Evolutionary conservation across 805 yeast genomes (phyloP).

Genomic region (Candida vartiovaarae): DNA sequence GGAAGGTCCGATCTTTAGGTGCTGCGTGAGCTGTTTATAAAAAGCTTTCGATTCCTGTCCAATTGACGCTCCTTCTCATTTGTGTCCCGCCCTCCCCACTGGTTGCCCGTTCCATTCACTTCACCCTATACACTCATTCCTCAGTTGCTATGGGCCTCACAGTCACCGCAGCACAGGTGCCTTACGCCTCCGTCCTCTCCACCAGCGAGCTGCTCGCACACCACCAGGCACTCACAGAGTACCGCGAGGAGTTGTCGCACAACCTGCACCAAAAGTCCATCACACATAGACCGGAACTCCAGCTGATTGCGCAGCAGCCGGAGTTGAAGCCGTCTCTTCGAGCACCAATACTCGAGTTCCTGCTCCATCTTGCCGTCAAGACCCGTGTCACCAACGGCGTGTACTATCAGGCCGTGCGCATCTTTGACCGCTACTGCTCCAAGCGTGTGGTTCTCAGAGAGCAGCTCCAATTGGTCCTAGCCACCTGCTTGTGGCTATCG

Average conservation of each 20-base stretch:
- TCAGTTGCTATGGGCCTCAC: constrained; percentile 24
- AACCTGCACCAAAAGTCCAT: constrained; percentile 31
- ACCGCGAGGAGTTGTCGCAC: constrained; percentile 42
- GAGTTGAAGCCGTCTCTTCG: constrained; percentile 72
- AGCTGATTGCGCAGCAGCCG: constrained; percentile 81
- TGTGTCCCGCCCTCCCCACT: no score
- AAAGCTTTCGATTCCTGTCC: no score
- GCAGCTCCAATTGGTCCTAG: constrained; percentile 85
- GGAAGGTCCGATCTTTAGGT: no score
- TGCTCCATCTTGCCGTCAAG: constrained; percentile 63
- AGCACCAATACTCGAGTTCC: constrained; percentile 68
- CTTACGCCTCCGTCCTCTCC: constrained; percentile 45
- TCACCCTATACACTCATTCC: background rate
- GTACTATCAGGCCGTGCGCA: constrained; percentile 58
- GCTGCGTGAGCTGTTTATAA: no score
- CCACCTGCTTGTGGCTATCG: constrained; percentile 90
- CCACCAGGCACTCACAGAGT: constrained; percentile 39
- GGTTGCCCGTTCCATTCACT: background rate
- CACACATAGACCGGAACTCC: constrained; percentile 43
- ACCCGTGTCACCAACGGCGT: constrained; percentile 62
- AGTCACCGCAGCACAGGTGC: constrained; percentile 37
- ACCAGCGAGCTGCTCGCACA: constrained; percentile 44
- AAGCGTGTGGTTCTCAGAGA: constrained; percentile 76
- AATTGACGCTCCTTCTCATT: no score
- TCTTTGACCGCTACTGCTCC: constrained; percentile 89